Evolutionary conservation across 164 flowering plant genomes (phyloP).

Genomic region (Umbilicus rupestris): DNA sequence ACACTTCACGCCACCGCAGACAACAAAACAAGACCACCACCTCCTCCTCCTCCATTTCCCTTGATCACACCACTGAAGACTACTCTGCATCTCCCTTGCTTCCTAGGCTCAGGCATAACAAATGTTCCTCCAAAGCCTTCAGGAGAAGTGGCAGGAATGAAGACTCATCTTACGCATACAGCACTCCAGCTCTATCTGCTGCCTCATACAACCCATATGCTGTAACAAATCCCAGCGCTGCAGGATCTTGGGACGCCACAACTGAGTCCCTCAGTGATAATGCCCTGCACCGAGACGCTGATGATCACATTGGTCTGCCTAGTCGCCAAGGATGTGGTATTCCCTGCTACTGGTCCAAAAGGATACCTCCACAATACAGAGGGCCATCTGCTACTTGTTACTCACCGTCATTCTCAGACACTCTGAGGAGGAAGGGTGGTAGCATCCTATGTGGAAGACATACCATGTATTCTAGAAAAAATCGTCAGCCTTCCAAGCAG

Average conservation of each 20-base stretch:
- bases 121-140: too few relatives aligned
- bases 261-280: slow-evolving; percentile 53
- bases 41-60: slow-evolving; percentile 8
- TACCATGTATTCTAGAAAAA: slow-evolving; percentile 25
- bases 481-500: slow-evolving; percentile 27
- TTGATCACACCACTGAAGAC: slow-evolving; percentile 37
- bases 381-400: slow-evolving; percentile 47
- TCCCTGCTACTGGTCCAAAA: slow-evolving; percentile 85
- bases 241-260: slow-evolving; percentile 75
- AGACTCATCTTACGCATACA: slow-evolving; percentile 58
- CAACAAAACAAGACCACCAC: slow-evolving; percentile 16
- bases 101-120: slow-evolving; percentile 25
- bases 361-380: slow-evolving; percentile 44
- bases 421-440: slow-evolving; percentile 72
- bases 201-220: slow-evolving; percentile 49
- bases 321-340: slow-evolving; percentile 85
- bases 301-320: slow-evolving; percentile 59
- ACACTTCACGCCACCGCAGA: neutral
- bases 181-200: slow-evolving; percentile 80
- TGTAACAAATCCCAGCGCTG: slow-evolving; percentile 47
- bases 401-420: slow-evolving; percentile 89
- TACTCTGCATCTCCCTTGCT: slow-evolving; percentile 61
- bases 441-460: slow-evolving; percentile 68
- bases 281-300: slow-evolving; percentile 54
- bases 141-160: slow-evolving; percentile 33